A percentile compares a stretch with the other conserved stretches of the same genome.
Evolutionary conservation across 1,284 basidiomycete genomes (phyloP).

Genomic region (Cutaneotrichosporon sp.): DNA sequence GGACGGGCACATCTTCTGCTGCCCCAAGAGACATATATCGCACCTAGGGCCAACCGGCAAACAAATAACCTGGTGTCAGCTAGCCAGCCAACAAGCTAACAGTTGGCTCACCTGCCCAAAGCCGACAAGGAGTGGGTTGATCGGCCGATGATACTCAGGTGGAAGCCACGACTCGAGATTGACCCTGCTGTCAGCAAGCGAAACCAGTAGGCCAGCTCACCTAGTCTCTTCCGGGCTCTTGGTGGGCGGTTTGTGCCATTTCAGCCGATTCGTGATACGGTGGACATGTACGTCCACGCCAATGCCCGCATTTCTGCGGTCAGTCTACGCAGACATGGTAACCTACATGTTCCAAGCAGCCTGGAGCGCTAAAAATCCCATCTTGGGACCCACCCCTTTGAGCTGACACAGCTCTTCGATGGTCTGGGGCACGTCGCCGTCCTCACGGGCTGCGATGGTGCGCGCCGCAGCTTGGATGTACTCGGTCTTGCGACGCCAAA

Average conservation of each 20-base stretch:
- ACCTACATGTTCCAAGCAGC: slow-evolving; percentile 76
- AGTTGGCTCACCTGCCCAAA: slow-evolving; percentile 64
- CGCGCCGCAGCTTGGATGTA: slow-evolving; percentile 66
- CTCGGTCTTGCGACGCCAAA: slow-evolving; percentile 81
- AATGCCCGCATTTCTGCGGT: slow-evolving; percentile 76
- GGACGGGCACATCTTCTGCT: slow-evolving; percentile 48
- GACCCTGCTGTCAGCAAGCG: slow-evolving; percentile 52
- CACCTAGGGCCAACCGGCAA: slow-evolving; percentile 77
- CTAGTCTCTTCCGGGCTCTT: slow-evolving; percentile 83
- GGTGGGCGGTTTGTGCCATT: slow-evolving; percentile 82
- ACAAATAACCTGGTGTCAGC: slow-evolving; percentile 56
- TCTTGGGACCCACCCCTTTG: slow-evolving; percentile 86
- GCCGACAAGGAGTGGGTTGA: slow-evolving; percentile 84
- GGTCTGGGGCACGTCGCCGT: slow-evolving; percentile 74
- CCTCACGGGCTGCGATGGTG: slow-evolving; percentile 58
- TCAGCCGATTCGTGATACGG: slow-evolving; percentile 82
- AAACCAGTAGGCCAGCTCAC: slow-evolving; percentile 39
- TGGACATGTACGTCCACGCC: slow-evolving; percentile 97
- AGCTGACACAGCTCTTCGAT: slow-evolving; percentile 77
- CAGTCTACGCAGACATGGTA: too few species aligned
- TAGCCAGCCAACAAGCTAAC: background rate
- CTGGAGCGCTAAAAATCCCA: slow-evolving; percentile 81
- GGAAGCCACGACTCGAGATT: slow-evolving; percentile 91
- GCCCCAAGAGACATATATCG: slow-evolving; percentile 58
- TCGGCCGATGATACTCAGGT: slow-evolving; percentile 66